Base-by-base conservation (phyloP, 352 stramenopile species). In the Phytophthora sojae region DNA sequence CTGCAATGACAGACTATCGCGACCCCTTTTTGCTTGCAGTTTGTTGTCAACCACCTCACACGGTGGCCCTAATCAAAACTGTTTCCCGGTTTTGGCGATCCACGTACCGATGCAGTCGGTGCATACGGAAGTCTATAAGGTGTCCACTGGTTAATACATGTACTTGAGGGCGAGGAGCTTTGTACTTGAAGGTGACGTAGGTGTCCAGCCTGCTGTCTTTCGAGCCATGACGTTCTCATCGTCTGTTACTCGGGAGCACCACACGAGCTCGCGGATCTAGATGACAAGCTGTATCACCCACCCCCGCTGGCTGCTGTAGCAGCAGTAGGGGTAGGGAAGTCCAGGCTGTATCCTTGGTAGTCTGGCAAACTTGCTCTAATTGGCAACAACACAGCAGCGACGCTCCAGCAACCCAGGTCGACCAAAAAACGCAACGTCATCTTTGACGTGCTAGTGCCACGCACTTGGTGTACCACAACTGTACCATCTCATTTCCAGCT, bases 401-500 rank as follows among this genome's bases (percentile, higher is more conserved):
- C n/a, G n/a, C n/a, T n/a, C n/a, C n/a, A 42, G 35, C 35, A 15
- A 14, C 8, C 2, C 35, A 15, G 35, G 11, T 68, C 61, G 39
- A 60, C 63, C 14, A n/a, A 21, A 47, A 64, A 44, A 12, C 23
- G 52, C 52, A 61, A 58, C 62, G 53, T 63, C 52, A 64, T 64
- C 54, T 66, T 51, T 19, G 7, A 39, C n/a, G 14, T 49, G 15
- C 15, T 19, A 15, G 8, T 39, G 32, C 32, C 32, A 47, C 39
- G 39, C 14, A 47, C 39, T 3, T 4, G 17, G 14, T 47, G 39
- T 47, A 47, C 39, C 39, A 21, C 2, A 37, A 42, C 19, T 50
- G 49, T 51, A 67, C 12, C 19, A 26, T 32, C 29, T 6, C 29
- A 32, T 32, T 32, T n/a, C n/a, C n/a, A n/a, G n/a, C n/a, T n/a